Conservation (phyloP, 495 filamentous ascomycete species). For the Zalerion maritima region DNA sequence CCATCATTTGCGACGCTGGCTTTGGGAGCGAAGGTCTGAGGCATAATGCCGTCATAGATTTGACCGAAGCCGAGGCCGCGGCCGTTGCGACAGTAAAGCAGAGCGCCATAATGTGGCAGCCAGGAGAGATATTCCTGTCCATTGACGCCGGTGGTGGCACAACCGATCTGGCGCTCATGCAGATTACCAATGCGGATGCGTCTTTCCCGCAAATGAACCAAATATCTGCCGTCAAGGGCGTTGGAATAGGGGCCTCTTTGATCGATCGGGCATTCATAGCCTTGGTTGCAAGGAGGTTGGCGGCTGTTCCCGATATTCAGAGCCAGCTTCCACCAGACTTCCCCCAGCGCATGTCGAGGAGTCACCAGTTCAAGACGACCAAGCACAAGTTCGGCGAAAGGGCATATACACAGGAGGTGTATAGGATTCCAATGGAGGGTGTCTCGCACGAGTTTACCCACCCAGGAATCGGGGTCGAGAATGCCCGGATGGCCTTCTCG, state of each 20-base stretch:
- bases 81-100: constrained; percentile 35
- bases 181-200: constrained; percentile 13
- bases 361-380: constrained; percentile 17
- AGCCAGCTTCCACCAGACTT: constrained; percentile 15
- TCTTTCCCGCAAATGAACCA: constrained; percentile 18
- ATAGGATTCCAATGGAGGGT: constrained; percentile 16
- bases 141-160: constrained; percentile 26
- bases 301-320: constrained; percentile 10
- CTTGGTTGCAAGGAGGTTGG: constrained; percentile 16
- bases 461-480: constrained; percentile 20
- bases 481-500: constrained; percentile 19
- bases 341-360: constrained; percentile 14
- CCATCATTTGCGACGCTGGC: constrained; percentile 34
- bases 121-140: constrained; percentile 19
- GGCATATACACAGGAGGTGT: constrained; percentile 20
- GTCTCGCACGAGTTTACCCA: constrained; percentile 24
- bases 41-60: constrained; percentile 40
- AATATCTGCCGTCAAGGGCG: constrained; percentile 20
- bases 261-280: constrained; percentile 21
- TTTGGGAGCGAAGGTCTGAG: constrained; percentile 28
- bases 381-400: constrained; percentile 27
- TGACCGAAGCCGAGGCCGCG: constrained; percentile 56
- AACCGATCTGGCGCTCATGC: constrained; percentile 24
- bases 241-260: constrained; percentile 22
- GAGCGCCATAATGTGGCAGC: constrained; percentile 14